Conservation (phyloP, 371 early-diverging fungal genomes). For the Capillidium heterosporum region DNA sequence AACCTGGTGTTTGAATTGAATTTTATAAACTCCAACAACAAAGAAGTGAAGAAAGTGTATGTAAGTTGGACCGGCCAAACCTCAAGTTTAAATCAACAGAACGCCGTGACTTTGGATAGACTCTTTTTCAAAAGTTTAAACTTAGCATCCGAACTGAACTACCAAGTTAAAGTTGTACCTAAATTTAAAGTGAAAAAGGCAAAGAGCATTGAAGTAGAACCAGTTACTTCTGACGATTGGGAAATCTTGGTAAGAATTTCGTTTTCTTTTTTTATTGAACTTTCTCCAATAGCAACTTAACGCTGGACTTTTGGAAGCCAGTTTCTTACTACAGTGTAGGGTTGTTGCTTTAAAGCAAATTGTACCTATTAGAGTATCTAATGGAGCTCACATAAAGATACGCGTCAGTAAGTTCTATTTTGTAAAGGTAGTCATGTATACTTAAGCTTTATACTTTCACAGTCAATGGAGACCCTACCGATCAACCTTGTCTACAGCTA, state of each 20-base stretch:
- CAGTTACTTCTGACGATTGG: constrained; percentile 68
- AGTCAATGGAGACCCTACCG: constrained; percentile 38
- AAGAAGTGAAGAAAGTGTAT: not conserved
- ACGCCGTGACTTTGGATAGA: not conserved
- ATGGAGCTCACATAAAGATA: constrained; percentile 33
- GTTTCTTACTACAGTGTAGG: constrained; percentile 53
- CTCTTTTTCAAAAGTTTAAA: not conserved
- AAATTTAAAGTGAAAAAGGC: constrained; percentile 12
- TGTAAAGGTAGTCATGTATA: not conserved
- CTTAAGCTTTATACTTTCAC: not conserved
- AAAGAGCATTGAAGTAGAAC: constrained; percentile 51
- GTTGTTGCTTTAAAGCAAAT: constrained; percentile 43
- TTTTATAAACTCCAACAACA: not conserved
- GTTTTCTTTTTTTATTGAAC: not conserved
- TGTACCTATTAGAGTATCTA: constrained; percentile 48
- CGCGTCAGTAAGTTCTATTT: constrained; percentile 16
- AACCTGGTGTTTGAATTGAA: constrained; percentile 1
- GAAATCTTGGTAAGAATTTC: constrained; percentile 47
- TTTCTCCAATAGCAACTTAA: constrained; percentile 37
- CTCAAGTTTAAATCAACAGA: not conserved
- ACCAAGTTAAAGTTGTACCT: not conserved
- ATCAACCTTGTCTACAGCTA: constrained; percentile 28
- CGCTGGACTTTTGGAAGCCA: constrained; percentile 61
- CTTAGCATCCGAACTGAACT: not conserved
- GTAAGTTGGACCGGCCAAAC: not conserved